Percentiles rank a stretch among this genome's conserved stretches.
Conservation (phyloP, 2,329 filamentous ascomycete species). For the Aphanoascus verrucosus region DNA sequence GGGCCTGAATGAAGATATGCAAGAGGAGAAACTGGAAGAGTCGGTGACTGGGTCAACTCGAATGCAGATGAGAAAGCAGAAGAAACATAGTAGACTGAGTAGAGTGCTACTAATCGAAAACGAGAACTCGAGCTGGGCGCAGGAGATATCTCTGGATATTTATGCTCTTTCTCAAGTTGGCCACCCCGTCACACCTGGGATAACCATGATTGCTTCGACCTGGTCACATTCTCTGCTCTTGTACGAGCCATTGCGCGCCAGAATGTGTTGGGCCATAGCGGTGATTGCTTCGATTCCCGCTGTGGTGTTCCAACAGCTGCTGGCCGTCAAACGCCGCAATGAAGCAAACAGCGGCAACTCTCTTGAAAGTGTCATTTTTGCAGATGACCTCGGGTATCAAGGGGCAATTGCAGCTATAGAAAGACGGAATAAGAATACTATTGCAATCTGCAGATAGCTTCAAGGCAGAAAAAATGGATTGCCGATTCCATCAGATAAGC, state of each 20-base stretch:
- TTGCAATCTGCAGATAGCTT: too few species aligned
- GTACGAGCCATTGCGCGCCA: not conserved
- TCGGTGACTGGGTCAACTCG: too few species aligned
- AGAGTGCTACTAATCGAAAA: not conserved
- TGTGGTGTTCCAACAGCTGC: not conserved
- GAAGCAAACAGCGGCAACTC: constrained; percentile 8
- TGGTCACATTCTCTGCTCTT: not conserved
- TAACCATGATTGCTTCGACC: constrained; percentile 5
- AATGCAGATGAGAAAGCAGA: not conserved
- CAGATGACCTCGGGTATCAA: not conserved
- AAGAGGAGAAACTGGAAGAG: too few species aligned
- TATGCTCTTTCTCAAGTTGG: not conserved
- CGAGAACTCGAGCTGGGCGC: not conserved
- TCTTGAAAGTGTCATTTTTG: not conserved
- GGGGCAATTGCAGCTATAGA: not conserved
- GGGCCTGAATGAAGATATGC: not conserved
- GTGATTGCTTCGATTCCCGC: not conserved
- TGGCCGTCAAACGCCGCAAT: constrained; percentile 2
- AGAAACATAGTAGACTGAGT: not conserved
- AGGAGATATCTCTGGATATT: constrained; percentile 5
- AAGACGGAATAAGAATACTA: not conserved
- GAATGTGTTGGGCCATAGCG: not conserved
- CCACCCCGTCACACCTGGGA: not conserved
- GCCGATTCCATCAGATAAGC: too few species aligned
- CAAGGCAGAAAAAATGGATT: too few species aligned